These are phyloP conservation scores for Iodosphaeria phyllophila DNA, from an alignment of 2,329 filamentous ascomycete species.

Conservation along the genomic window DNA sequence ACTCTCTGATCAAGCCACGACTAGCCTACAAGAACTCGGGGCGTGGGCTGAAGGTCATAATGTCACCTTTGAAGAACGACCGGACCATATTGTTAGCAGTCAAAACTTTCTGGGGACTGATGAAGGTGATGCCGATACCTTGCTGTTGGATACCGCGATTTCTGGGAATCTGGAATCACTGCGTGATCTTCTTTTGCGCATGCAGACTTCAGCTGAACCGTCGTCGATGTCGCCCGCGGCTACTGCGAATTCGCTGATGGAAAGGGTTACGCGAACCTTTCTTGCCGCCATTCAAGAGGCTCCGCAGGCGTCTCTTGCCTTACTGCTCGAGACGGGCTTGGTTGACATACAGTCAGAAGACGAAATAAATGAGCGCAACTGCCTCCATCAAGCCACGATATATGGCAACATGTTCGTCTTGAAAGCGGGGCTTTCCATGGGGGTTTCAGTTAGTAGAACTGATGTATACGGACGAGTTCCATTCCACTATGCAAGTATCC, in stretches of 20 bases:
- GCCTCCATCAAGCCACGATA: constrained; percentile 89
- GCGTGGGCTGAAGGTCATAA: constrained; percentile 96
- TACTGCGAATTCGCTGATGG: constrained; percentile 36
- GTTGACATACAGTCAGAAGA: constrained; percentile 90
- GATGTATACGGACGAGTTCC: constrained; percentile 92
- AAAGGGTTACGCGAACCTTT: constrained; percentile 78
- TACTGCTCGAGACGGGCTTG: constrained; percentile 61
- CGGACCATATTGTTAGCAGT: constrained; percentile 45
- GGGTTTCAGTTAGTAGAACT: constrained; percentile 59
- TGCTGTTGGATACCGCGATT: constrained; percentile 74
- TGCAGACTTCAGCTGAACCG: constrained; percentile 35
- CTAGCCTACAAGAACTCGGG: constrained; percentile 83
- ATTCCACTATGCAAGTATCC: constrained; percentile 90
- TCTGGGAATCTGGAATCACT: constrained; percentile 62
- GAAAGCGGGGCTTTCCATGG: constrained; percentile 51
- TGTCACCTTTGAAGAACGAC: constrained; percentile 52
- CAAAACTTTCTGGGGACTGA: constrained; percentile 55
- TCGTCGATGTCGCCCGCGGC: constrained; percentile 24
- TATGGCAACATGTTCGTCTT: constrained; percentile 72
- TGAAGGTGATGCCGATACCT: constrained; percentile 75
- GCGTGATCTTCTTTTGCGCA: constrained; percentile 60
- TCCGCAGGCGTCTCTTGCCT: constrained; percentile 53
- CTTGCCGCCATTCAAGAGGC: constrained; percentile 77
- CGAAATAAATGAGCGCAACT: constrained; percentile 95
- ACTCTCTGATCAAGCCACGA: constrained; percentile 89